These are phyloP conservation scores for Dendrobium officinale DNA, from an alignment of 106 monocot genomes.

Conservation along the genomic window DNA sequence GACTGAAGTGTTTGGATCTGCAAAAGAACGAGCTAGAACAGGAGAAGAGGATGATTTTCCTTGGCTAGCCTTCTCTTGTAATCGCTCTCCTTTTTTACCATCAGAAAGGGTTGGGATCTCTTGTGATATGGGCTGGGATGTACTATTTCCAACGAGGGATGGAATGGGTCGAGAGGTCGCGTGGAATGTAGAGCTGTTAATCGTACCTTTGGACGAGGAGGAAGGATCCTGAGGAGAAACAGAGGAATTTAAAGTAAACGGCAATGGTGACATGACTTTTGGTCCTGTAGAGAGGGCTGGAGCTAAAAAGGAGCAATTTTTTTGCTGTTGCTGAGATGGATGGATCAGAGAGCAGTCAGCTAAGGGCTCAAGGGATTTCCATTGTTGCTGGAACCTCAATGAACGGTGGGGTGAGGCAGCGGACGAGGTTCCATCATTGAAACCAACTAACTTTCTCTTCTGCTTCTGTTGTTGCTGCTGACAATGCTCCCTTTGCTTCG, in stretches of 20 bases:
- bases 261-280: neutral
- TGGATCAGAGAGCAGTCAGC: neutral
- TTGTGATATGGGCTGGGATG: neutral
- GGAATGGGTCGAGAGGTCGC: neutral
- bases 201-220: neutral
- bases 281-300: neutral
- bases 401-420: neutral
- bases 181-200: neutral
- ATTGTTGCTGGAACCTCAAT: neutral
- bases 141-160: neutral
- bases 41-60: no score
- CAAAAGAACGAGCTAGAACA: neutral
- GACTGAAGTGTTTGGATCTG: neutral
- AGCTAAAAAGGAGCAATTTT: neutral
- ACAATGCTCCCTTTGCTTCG: neutral
- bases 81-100: neutral
- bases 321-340: neutral
- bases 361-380: neutral
- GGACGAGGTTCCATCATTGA: constrained; percentile 3
- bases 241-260: no score
- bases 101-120: neutral
- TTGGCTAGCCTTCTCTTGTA: neutral
- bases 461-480: neutral
- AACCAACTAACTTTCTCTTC: neutral
- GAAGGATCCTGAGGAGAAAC: neutral